Conservation (phyloP, 805 yeast genomes). For the Kodamaea sagamina region DNA sequence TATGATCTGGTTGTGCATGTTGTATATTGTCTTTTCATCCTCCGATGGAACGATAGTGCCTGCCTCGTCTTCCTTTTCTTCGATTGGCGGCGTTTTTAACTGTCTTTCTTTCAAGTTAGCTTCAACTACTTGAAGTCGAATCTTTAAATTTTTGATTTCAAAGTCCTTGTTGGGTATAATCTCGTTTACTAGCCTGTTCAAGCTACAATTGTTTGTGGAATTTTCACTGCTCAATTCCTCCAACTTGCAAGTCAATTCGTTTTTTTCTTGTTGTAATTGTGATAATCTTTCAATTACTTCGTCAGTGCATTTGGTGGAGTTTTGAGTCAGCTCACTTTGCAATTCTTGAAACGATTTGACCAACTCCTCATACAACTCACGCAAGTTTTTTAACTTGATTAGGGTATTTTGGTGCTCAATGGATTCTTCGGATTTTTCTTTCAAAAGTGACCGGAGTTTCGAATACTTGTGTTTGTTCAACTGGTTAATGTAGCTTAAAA, state of each 20-base stretch:
- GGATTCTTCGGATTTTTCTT: neutral
- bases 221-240: conserved; percentile 14
- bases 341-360: conserved; percentile 11
- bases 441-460: conserved; percentile 8
- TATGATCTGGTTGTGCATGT: conserved; percentile 20
- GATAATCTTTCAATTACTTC: neutral
- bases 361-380: conserved; percentile 14
- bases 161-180: conserved; percentile 26
- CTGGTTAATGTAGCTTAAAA: conserved; percentile 53
- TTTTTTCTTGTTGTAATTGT: conserved; percentile 3
- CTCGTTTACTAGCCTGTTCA: conserved; percentile 16
- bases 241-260: conserved; percentile 2
- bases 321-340: conserved; percentile 11
- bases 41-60: conserved; percentile 4
- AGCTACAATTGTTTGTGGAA: conserved; percentile 10
- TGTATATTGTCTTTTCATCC: conserved; percentile 16
- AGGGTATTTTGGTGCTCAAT: conserved; percentile 4
- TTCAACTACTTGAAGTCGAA: conserved; percentile 2
- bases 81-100: neutral
- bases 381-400: conserved; percentile 13
- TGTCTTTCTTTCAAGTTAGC: neutral
- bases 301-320: neutral
- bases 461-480: conserved; percentile 38
- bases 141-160: conserved; percentile 23
- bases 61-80: neutral